Percentiles rank a stretch among this genome's conserved stretches.
Evolutionary conservation across 768 basidiomycete species (phyloP).

Genomic region (Suillus hirtellus): DNA sequence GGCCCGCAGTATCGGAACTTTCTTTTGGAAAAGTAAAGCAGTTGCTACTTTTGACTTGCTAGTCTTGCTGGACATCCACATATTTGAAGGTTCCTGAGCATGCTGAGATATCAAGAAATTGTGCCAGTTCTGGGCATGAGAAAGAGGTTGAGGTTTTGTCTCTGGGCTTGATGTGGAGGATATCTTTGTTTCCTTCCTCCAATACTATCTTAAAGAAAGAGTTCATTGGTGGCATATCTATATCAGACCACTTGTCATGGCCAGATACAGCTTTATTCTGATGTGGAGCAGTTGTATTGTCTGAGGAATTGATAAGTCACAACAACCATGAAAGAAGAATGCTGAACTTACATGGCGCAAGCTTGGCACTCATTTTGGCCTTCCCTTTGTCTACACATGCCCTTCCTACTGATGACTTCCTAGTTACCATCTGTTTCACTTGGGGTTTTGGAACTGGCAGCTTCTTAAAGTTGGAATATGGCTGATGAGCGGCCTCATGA

Average conservation of each 20-base stretch:
- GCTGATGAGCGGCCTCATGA: background rate
- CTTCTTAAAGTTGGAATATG: background rate
- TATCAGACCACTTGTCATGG: slow-evolving; percentile 7
- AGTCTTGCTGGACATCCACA: background rate
- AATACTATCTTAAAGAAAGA: background rate
- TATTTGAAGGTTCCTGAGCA: background rate
- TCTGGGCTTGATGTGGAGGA: background rate
- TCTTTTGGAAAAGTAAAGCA: background rate
- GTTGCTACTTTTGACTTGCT: background rate
- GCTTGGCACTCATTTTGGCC: background rate
- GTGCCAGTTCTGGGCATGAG: background rate
- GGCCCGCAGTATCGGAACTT: background rate
- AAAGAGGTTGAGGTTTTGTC: background rate
- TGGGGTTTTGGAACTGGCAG: background rate
- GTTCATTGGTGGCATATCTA: background rate
- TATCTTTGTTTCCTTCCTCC: background rate
- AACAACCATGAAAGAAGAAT: background rate
- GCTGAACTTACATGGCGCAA: background rate
- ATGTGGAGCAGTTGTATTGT: background rate
- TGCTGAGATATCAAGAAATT: background rate
- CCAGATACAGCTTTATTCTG: background rate
- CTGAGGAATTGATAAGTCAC: background rate
- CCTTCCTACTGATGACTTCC: background rate
- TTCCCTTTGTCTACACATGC: background rate
- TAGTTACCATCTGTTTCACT: background rate